Evolutionary conservation across 2,329 filamentous ascomycete genomes (phyloP).

Genomic region (Phaeoacremonium minimum): DNA sequence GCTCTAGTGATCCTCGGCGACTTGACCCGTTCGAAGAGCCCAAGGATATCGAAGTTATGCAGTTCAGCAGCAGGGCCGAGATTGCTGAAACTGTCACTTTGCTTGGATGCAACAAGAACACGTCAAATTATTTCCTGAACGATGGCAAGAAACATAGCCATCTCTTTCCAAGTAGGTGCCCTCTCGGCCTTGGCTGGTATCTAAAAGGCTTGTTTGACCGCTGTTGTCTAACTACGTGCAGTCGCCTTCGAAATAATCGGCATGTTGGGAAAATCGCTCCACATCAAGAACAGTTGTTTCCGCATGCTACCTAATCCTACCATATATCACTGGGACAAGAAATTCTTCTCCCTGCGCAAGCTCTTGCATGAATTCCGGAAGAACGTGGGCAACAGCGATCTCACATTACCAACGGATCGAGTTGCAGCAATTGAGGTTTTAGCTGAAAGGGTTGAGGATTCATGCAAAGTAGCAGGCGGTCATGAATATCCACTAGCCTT

Average conservation of each 20-base stretch:
- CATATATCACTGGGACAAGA: slow-evolving; percentile 47
- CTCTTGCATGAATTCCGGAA: slow-evolving; percentile 33
- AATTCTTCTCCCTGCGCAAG: slow-evolving; percentile 37
- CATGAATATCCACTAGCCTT: slow-evolving; percentile 25
- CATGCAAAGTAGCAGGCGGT: too few relatives aligned
- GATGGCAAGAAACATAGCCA: slow-evolving; percentile 35
- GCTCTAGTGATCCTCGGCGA: slow-evolving; percentile 30
- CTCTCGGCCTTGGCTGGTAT: too few relatives aligned
- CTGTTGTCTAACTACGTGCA: slow-evolving; percentile 16
- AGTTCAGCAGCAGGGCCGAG: slow-evolving; percentile 44
- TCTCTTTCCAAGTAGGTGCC: slow-evolving; percentile 45
- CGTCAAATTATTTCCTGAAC: slow-evolving; percentile 38
- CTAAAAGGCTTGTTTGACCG: not conserved
- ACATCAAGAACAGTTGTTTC: slow-evolving; percentile 44
- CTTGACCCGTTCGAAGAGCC: slow-evolving; percentile 33
- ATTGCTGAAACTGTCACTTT: slow-evolving; percentile 47
- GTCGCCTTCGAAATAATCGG: slow-evolving; percentile 55
- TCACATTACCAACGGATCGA: slow-evolving; percentile 2
- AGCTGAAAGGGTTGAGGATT: too few relatives aligned
- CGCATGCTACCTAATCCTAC: slow-evolving; percentile 55
- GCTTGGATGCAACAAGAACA: slow-evolving; percentile 50
- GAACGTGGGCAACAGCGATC: slow-evolving; percentile 18
- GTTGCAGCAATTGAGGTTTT: too few relatives aligned
- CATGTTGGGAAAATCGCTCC: slow-evolving; percentile 49
- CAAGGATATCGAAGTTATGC: slow-evolving; percentile 35